phyloP scores from a whole-genome alignment of 2,329 filamentous ascomycete genomes.

The Thelonectria blattea region DNA sequence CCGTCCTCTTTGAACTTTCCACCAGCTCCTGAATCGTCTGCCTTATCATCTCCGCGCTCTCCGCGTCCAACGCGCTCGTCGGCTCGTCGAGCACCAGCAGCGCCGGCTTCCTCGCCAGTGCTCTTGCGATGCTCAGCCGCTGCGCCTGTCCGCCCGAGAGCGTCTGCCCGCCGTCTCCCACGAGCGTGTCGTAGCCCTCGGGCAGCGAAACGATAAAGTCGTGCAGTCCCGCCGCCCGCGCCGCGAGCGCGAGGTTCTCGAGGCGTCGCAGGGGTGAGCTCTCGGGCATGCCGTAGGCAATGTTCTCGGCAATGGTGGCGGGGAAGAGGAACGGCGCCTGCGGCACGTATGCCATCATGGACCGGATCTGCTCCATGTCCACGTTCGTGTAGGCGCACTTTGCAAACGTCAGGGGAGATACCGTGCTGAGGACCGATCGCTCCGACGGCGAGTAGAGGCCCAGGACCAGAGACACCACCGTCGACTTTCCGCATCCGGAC shows the following conservation, averaged over 20 bases:
- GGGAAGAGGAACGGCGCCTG: slow-evolving; percentile 81
- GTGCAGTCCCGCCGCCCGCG: slow-evolving; percentile 69
- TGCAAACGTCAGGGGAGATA: slow-evolving; percentile 60
- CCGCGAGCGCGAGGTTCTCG: slow-evolving; percentile 56
- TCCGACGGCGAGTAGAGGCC: slow-evolving; percentile 66
- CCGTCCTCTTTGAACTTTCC: slow-evolving; percentile 26
- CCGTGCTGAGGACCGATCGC: not conserved
- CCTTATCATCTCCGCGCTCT: slow-evolving; percentile 69
- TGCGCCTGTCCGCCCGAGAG: slow-evolving; percentile 86
- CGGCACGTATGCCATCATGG: slow-evolving; percentile 69
- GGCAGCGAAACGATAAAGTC: slow-evolving; percentile 78
- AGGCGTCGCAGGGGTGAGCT: slow-evolving; percentile 56
- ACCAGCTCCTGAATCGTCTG: slow-evolving; percentile 65
- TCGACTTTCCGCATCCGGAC: slow-evolving; percentile 92
- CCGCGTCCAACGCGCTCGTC: slow-evolving; percentile 78
- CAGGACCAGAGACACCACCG: slow-evolving; percentile 75
- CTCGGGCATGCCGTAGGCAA: slow-evolving; percentile 74
- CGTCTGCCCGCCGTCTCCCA: slow-evolving; percentile 77
- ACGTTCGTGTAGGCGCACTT: slow-evolving; percentile 62
- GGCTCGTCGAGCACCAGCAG: slow-evolving; percentile 87
- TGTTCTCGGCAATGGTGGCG: slow-evolving; percentile 77
- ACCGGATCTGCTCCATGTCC: slow-evolving; percentile 65
- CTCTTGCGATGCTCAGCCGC: slow-evolving; percentile 79
- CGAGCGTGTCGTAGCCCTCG: slow-evolving; percentile 61
- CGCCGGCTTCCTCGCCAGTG: slow-evolving; percentile 72